Percentiles rank a stretch among this genome's conserved stretches.
phyloP scores from a whole-genome alignment of 139 green algal genomes.

The Marvania coccoides region DNA sequence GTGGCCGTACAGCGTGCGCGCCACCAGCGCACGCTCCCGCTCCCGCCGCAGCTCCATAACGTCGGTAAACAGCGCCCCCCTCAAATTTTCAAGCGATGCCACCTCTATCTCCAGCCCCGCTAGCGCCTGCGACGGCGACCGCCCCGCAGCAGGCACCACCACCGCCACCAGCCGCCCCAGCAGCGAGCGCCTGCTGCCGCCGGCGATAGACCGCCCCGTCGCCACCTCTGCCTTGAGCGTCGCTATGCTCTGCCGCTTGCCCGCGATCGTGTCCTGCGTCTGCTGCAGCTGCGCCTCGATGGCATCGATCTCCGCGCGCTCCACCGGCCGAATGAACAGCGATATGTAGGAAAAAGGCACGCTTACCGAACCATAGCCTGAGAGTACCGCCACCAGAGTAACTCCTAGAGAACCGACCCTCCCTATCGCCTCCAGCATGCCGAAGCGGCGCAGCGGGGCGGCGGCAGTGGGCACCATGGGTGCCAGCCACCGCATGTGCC shows the following conservation, averaged over 20 bases:
- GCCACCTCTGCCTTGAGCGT: slow-evolving; percentile 34
- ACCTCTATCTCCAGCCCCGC: slow-evolving; percentile 53
- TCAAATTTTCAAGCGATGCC: slow-evolving; percentile 41
- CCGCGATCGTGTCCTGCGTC: slow-evolving; percentile 39
- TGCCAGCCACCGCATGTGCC: not conserved
- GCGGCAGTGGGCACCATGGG: not conserved
- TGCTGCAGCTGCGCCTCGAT: slow-evolving; percentile 73
- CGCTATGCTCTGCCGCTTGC: slow-evolving; percentile 58
- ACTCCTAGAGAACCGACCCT: slow-evolving; percentile 85
- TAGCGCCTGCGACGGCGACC: slow-evolving; percentile 1
- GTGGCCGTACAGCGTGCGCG: slow-evolving; percentile 66
- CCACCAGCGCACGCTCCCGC: slow-evolving; percentile 55
- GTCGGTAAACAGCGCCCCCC: slow-evolving; percentile 57
- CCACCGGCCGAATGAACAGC: slow-evolving; percentile 79
- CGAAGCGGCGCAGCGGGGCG: not conserved
- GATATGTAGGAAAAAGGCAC: slow-evolving; percentile 90
- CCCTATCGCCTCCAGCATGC: slow-evolving; percentile 56
- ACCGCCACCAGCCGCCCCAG: slow-evolving; percentile 35
- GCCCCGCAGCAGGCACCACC: slow-evolving; percentile 22
- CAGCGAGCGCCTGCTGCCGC: slow-evolving; percentile 19
- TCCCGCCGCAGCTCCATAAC: slow-evolving; percentile 64
- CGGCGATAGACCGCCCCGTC: not conserved
- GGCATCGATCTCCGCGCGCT: slow-evolving; percentile 56
- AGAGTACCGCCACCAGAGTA: slow-evolving; percentile 85
- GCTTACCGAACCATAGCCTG: slow-evolving; percentile 82